A percentile compares a stretch with the other conserved stretches of the same genome.
These are phyloP conservation scores for Porphyridium purpureum DNA, from an alignment of 23 red algal genomes.

Conservation along the genomic window DNA sequence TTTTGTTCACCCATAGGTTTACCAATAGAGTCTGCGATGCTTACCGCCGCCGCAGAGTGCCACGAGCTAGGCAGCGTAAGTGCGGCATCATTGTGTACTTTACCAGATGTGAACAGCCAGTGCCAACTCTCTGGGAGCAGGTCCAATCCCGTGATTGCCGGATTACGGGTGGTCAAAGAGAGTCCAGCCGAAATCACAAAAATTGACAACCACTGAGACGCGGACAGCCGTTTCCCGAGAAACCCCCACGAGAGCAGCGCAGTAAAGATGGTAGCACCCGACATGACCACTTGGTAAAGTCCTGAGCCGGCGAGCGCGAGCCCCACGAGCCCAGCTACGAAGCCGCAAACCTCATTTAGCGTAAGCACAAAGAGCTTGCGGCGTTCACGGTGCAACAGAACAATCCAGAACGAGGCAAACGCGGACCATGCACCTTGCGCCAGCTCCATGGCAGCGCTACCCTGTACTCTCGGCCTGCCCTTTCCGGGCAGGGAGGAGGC, in stretches of 20 bases:
- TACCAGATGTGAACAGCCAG: too few species aligned
- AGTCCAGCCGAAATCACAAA: slow-evolving; percentile 36
- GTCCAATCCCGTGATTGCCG: too few species aligned
- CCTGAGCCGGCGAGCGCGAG: slow-evolving; percentile 56
- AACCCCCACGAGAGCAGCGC: slow-evolving; percentile 39
- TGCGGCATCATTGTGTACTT: too few species aligned
- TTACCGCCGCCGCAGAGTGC: slow-evolving; percentile 10
- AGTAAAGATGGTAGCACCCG: slow-evolving; percentile 59
- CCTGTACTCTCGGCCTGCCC: slow-evolving; percentile 19
- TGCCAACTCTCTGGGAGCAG: too few species aligned
- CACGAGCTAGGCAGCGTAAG: slow-evolving; percentile 32
- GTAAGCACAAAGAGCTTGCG: slow-evolving; percentile 47
- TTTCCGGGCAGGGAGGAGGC: slow-evolving; percentile 4
- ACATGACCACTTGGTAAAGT: slow-evolving; percentile 72
- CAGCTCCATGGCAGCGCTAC: slow-evolving; percentile 1
- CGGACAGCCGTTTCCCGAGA: slow-evolving; percentile 26
- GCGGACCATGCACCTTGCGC: not conserved
- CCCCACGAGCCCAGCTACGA: slow-evolving; percentile 40
- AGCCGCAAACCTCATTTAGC: slow-evolving; percentile 47
- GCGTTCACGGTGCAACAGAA: slow-evolving; percentile 48
- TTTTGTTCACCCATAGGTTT: too few species aligned
- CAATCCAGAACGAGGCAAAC: slow-evolving; percentile 4
- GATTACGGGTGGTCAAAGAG: too few species aligned
- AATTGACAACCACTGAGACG: slow-evolving; percentile 46
- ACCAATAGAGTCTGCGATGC: too few species aligned